These are phyloP conservation scores for Septoria linicola DNA, from an alignment of 2,329 filamentous ascomycete genomes.

Conservation along the genomic window DNA sequence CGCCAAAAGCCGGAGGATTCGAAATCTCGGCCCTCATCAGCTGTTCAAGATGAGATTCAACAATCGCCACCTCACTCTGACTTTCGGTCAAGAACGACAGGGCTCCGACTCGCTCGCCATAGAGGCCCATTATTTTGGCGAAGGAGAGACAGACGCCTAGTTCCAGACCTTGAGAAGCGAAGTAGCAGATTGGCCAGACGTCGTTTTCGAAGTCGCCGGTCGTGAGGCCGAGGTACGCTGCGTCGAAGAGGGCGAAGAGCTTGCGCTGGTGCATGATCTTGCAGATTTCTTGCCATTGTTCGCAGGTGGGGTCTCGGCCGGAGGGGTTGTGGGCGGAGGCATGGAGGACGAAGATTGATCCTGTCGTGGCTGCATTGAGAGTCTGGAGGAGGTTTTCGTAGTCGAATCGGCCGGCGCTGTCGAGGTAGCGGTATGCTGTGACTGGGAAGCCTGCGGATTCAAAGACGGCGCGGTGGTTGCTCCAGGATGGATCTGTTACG, in stretches of 20 bases:
- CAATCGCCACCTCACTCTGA: constrained; percentile 84
- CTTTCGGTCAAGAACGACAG: constrained; percentile 87
- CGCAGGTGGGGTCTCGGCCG: constrained; percentile 84
- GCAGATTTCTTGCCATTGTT: constrained; percentile 91
- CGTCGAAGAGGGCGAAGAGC: constrained; percentile 96
- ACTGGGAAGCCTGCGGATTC: constrained; percentile 85
- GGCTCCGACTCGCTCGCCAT: constrained; percentile 93
- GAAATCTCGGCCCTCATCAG: constrained; percentile 94
- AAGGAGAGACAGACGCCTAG: constrained; percentile 88
- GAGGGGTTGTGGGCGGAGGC: constrained; percentile 98
- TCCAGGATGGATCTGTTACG: constrained; percentile 93
- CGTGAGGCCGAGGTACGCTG: constrained; percentile 98
- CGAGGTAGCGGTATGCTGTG: constrained; percentile 95
- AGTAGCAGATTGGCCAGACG: constrained; percentile 88
- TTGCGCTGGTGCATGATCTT: constrained; percentile 77
- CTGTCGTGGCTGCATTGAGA: constrained; percentile 79
- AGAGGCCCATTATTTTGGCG: constrained; percentile 99
- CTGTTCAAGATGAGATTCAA: constrained; percentile 97
- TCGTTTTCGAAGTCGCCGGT: constrained; percentile 87
- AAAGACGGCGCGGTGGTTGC: constrained; percentile 96
- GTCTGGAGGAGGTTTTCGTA: constrained; percentile 88
- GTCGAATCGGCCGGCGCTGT: constrained; percentile 95
- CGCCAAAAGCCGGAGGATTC: constrained; percentile 94
- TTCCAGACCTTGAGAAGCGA: constrained; percentile 86
- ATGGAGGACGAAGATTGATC: constrained; percentile 87